Base-by-base conservation (phyloP, 1,139 yeast species). In the Sugiyamaella xylanicola region DNA sequence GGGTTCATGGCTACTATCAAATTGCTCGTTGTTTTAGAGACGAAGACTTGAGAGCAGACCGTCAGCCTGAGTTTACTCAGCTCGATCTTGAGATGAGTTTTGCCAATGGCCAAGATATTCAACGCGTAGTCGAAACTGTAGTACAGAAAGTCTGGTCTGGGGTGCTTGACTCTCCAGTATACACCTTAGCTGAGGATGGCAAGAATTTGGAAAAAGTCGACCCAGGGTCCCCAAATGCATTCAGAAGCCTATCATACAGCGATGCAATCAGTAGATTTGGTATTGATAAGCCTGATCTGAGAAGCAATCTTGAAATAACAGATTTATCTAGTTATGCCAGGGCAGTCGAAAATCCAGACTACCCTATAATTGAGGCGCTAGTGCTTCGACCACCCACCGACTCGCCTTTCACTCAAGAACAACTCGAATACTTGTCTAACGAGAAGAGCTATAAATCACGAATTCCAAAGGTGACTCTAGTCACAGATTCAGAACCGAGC, bases 61-160 rank as follows among this genome's bases (percentile, higher is more conserved):
- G 99, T 69, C 99, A 93, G 72, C 98, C 98, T 0, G 99, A 95
- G 69, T 95, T 93, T 67, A 93, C 99, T 0, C 99, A 93, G 71
- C 76, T 95, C 16, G 99, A 93, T 76, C 66, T 95, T 72, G 99
- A 95, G 69, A 87, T 93, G 95, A 82, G 95, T 39, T 95, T 85
- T 74, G 84, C 93, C 0, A 79, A 77, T 61, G 82, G 82, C 46
- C 74, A 77, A 11, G 89, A 88, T 60, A 95, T 93, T 4, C 84
- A 82, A 66, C 56, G 68, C 0, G 86, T 85, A 0, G 83, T 92
- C 1, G 88, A 87, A 63, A 75, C 76, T 25, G 68, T 87, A 0
- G 79, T 90, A 0, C 70, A 71, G 16, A 68, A 68, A 0, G 77
- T 85, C 0, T 90, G 96, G 92, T 70, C 70, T 2, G 71, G 75